A percentile compares a stretch with the other conserved stretches of the same genome.
These are phyloP conservation scores for Lactuca saligna DNA, from an alignment of 129 eudicot species.

Conservation along the genomic window DNA sequence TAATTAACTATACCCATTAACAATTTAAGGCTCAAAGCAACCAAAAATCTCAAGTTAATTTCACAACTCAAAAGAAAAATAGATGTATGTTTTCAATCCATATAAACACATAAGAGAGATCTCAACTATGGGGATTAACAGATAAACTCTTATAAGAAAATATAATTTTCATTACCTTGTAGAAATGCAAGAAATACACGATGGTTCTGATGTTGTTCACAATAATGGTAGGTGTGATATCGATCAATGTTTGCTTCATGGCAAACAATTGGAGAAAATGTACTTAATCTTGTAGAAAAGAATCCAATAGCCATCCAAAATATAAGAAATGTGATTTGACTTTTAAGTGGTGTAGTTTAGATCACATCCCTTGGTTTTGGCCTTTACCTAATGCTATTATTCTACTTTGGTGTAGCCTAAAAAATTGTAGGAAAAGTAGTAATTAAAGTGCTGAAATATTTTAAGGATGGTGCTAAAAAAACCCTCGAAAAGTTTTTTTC, in stretches of 20 bases:
- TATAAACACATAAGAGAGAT: neutral
- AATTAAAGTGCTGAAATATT: too few species aligned
- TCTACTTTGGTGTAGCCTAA: conserved; percentile 8
- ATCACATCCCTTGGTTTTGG: conserved; percentile 15
- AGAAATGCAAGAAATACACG: conserved; percentile 14
- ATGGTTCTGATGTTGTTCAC: conserved; percentile 7
- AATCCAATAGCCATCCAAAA: conserved; percentile 22
- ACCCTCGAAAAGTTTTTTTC: too few species aligned
- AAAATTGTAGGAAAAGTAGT: neutral
- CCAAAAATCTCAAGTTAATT: neutral
- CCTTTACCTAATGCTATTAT: neutral
- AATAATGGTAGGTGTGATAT: neutral
- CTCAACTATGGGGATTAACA: neutral
- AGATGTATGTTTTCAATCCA: neutral
- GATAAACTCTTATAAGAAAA: neutral
- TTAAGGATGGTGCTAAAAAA: too few species aligned
- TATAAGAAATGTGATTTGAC: conserved; percentile 15
- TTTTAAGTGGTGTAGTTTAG: neutral
- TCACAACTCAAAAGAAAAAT: neutral
- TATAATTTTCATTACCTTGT: neutral
- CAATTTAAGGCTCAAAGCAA: neutral
- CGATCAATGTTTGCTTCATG: conserved; percentile 27
- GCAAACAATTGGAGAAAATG: conserved; percentile 22
- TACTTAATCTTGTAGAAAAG: conserved; percentile 9
- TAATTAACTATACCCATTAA: too few species aligned